Evolutionary conservation across 768 basidiomycete species (phyloP), one percentile per base, ranked within the genome.

Genomic region (Boletus coccyginus): DNA sequence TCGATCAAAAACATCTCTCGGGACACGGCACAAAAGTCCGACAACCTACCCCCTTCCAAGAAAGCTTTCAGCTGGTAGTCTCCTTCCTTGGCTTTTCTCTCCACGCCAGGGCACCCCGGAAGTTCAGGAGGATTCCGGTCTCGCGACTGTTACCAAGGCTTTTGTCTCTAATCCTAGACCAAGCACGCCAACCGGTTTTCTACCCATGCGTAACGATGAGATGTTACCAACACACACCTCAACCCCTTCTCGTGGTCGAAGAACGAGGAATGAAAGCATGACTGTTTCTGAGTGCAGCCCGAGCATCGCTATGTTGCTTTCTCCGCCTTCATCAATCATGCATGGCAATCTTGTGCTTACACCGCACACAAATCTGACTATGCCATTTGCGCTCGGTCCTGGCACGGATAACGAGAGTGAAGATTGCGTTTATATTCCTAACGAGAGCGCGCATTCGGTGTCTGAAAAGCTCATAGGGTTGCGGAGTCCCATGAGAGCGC

Each of bases 291-390:
- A 46, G 12, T 52, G 55, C 46, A 60, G 13, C 24, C 50, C 58
- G 2, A 63, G 50, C 39, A 63, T 62, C 29, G 56, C 66, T n/a
- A 62, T 64, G 63, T 35, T 71, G 6, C 54, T 68, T 36, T 73
- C 71, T 32, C 62, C 60, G 3, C 67, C 62, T 41, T 68, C 66
- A 8, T 59, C 64, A 38, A 41, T 43, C 12, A 47, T 19, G 40
- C 48, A 45, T 3, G 46, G 33, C 14, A 53, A 53, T 32, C 48
- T 46, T 31, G 41, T 51, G 33, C 14, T 61, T 31, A 33, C 46
- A 38, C 46, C 59, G 2, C 57, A 48, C 24, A 43, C 43, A n/a
- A 62, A 58, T n/a, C 24, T 35, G 1, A 46, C 54, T 14, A 27
- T 56, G 19, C 53, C 53, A 12, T 17, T 50, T 41, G 11, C 50